Base-by-base conservation (phyloP, 805 yeast species). In the Saccharomycopsis malanga region DNA sequence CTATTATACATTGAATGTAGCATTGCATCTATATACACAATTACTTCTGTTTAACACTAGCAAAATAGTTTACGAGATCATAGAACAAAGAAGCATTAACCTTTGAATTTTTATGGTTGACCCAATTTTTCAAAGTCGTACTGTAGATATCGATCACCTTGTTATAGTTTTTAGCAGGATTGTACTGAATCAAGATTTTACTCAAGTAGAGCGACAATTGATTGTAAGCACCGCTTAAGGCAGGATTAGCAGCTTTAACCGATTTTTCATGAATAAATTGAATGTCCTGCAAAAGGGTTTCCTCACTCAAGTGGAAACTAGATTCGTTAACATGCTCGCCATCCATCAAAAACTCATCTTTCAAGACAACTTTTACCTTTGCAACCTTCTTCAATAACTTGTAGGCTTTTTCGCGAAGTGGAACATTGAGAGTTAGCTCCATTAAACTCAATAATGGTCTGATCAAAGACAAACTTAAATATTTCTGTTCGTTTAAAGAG, bases 401-500 rank as follows among this genome's bases (percentile, higher is more conserved):
- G 50, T 83, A 82, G 3, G 91, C 82, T 62, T 85, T 86, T 15
- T 77, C 78, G 0, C 91, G 91, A 4, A 89, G 60, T 25, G 74
- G 63, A 53, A 76, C 77, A 58, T 86, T 93, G 56, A 78, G 63
- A 1, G 97, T 89, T 35, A 77, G 63, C 42, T 73, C 71, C 54
- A 88, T 75, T 50, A 86, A 68, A 20, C 66, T 66, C 39, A 87
- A 60, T 51, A 87, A 62, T 1, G 89, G 87, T 24, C 67, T 58
- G 3, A 80, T 62, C 52, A 77, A 65, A 2, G 67, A 58, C 25
- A 81, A 51, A 45, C 67, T 65, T 46, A 74, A 59, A 27, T 56
- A 45, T 5, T 72, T 67, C 40, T 64, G 59, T 42, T 53, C 49
- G 35, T 58, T 54, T 34, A 44, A 34, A 24, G 42, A 42, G 3